Base-by-base conservation (phyloP, 148 eudicot species). In the Drosera capensis region DNA sequence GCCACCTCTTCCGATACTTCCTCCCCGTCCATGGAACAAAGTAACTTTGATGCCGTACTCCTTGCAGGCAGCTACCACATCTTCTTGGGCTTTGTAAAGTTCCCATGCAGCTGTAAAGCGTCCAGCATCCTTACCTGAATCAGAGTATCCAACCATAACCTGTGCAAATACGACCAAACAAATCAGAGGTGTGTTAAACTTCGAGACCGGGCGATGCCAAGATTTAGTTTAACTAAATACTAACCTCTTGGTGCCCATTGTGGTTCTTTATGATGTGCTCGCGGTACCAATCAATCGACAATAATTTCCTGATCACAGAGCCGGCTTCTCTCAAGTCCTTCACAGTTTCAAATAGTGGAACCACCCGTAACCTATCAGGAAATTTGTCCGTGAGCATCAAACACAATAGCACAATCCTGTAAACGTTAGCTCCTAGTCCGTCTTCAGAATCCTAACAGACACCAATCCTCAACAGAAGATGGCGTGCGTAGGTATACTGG, bases 91-190 rank as follows among this genome's bases (percentile, higher is more conserved):
- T 75, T 86, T 87, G 58, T 82, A 79, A 41, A 79, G 94, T 46
- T 82, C 94, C 88, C 96, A 82, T 3, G 94, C 96, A 31, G 94
- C 96, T 46, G 94, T 70, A 42, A 87, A 82, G 46, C 96, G 82
- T n/a, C 96, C 88, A 45, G 88, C 88, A 64, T 87, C 94, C 69
- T 87, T 82, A 45, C 96, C 88, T 17, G 88, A 79, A 64, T 82
- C 94, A 16, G 88, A 87, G 56, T 87, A 87, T 43, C 96, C 96
- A 58, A 86, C 88, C 94, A 86, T 86, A 22, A 86, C 96, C 96
- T 86, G 74, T 44, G 31, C 11, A 5, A 28, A 28, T 0, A 28
- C 7, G 31, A 28, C 5, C n/a, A n/a, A n/a, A n/a, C n/a, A n/a
- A n/a, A n/a, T n/a, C n/a, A n/a, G n/a, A n/a, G n/a, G n/a, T n/a